A percentile compares a stretch with the other conserved stretches of the same genome.
Conservation (phyloP, 1,284 basidiomycete species). For the Heliocybe sulcata region DNA sequence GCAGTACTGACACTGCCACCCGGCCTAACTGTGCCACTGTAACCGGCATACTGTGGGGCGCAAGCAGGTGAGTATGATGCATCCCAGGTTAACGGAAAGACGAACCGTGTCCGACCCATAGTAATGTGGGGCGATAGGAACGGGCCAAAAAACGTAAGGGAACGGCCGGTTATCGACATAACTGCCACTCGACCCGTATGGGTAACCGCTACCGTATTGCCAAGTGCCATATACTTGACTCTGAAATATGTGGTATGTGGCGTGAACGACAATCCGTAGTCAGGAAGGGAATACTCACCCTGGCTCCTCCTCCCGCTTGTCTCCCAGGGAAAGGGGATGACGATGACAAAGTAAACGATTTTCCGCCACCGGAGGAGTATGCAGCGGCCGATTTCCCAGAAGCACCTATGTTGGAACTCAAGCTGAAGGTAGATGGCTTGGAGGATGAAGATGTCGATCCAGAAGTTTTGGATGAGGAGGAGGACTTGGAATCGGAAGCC, state of each 20-base stretch:
- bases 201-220: slow-evolving; percentile 15
- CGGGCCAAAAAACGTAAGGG: slow-evolving; percentile 17
- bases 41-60: slow-evolving; percentile 11
- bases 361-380: slow-evolving; percentile 5
- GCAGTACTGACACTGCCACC: slow-evolving; percentile 12
- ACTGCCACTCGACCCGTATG: slow-evolving; percentile 10
- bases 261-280: neutral
- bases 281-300: slow-evolving; percentile 3
- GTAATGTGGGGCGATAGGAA: slow-evolving; percentile 11
- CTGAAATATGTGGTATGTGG: neutral
- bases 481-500: neutral
- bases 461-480: neutral
- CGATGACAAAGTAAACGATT: neutral
- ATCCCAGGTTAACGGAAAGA: neutral
- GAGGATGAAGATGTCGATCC: neutral
- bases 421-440: neutral
- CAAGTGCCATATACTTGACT: slow-evolving; percentile 10
- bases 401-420: neutral
- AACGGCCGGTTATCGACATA: slow-evolving; percentile 12
- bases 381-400: neutral
- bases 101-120: slow-evolving; percentile 16
- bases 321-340: slow-evolving; percentile 5
- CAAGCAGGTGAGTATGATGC: slow-evolving; percentile 1
- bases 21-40: slow-evolving; percentile 10
- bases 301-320: slow-evolving; percentile 7